Percentiles rank a stretch among this genome's conserved stretches.
Evolutionary conservation across 495 filamentous ascomycete genomes (phyloP).

Genomic region (Penicillium flavigenum): DNA sequence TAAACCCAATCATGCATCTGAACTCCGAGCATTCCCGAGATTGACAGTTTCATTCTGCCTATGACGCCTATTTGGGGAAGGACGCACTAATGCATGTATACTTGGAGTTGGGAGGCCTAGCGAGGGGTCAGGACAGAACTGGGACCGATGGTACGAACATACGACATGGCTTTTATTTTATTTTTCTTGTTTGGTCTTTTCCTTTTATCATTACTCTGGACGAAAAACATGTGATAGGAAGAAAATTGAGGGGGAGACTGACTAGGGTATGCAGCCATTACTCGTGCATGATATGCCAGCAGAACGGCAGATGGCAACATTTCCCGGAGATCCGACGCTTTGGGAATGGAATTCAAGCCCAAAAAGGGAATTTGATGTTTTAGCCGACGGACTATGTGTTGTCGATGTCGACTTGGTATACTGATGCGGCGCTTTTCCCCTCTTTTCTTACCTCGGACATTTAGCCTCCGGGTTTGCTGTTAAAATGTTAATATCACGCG

Average conservation of each 20-base stretch:
- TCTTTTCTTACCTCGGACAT: constrained; percentile 3
- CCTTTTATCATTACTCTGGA: not conserved
- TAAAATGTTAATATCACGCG: not conserved
- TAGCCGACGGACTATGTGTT: constrained; percentile 1
- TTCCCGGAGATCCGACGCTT: not conserved
- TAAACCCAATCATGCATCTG: not conserved
- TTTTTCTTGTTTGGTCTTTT: not conserved
- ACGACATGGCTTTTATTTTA: not conserved
- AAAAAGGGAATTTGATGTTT: not conserved
- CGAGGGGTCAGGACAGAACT: not conserved
- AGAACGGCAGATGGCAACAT: not conserved
- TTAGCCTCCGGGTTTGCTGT: not conserved
- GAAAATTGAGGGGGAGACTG: not conserved
- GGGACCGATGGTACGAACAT: not conserved
- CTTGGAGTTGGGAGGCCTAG: not conserved
- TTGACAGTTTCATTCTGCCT: not conserved
- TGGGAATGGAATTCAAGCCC: not conserved
- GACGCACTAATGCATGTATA: not conserved
- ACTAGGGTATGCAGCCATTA: not conserved
- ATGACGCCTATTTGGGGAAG: not conserved
- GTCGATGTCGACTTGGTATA: not conserved
- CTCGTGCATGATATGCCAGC: constrained; percentile 1
- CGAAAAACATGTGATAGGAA: not conserved
- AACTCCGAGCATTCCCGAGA: not conserved
- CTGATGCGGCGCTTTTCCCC: not conserved